Conservation (phyloP, 1,284 basidiomycete genomes). For the Ceratobasidium sp. region DNA sequence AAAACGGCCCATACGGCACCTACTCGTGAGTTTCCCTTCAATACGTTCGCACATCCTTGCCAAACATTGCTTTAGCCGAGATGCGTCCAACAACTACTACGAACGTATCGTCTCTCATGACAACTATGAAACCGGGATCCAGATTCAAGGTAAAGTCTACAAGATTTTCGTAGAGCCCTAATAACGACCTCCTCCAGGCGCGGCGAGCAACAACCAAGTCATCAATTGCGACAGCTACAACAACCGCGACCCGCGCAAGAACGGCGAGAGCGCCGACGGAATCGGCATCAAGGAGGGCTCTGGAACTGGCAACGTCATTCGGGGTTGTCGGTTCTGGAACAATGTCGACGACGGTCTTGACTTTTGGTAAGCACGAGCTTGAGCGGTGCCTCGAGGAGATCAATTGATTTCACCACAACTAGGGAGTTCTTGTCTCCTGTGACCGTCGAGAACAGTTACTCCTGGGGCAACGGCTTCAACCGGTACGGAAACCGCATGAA, state of each 20-base stretch:
- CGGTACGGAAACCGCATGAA: slow-evolving; percentile 23
- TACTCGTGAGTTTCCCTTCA: slow-evolving; percentile 30
- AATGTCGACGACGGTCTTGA: slow-evolving; percentile 48
- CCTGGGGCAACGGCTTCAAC: slow-evolving; percentile 49
- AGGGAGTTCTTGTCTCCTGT: slow-evolving; percentile 48
- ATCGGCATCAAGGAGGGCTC: slow-evolving; percentile 48
- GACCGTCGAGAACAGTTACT: slow-evolving; percentile 46
- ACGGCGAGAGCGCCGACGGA: slow-evolving; percentile 48
- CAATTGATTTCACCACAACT: too few species aligned
- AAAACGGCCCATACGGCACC: slow-evolving; percentile 47
- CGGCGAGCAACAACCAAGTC: slow-evolving; percentile 47
- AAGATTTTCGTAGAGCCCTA: background rate
- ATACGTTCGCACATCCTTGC: background rate
- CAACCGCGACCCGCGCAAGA: slow-evolving; percentile 48
- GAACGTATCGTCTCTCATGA: slow-evolving; percentile 46
- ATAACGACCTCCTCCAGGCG: slow-evolving; percentile 23
- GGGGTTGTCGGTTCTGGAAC: slow-evolving; percentile 48
- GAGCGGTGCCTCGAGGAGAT: too few species aligned
- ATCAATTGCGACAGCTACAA: slow-evolving; percentile 47
- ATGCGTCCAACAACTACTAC: slow-evolving; percentile 48
- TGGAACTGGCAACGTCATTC: slow-evolving; percentile 47
- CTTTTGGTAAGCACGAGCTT: slow-evolving; percentile 47
- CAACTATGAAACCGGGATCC: slow-evolving; percentile 48
- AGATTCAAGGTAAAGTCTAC: slow-evolving; percentile 24
- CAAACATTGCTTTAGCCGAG: slow-evolving; percentile 25